Percentiles rank a stretch among this genome's conserved stretches.
Evolutionary conservation across 192 early-diverging fungal genomes (phyloP).

Genomic region (Mortierella hygrophila): DNA sequence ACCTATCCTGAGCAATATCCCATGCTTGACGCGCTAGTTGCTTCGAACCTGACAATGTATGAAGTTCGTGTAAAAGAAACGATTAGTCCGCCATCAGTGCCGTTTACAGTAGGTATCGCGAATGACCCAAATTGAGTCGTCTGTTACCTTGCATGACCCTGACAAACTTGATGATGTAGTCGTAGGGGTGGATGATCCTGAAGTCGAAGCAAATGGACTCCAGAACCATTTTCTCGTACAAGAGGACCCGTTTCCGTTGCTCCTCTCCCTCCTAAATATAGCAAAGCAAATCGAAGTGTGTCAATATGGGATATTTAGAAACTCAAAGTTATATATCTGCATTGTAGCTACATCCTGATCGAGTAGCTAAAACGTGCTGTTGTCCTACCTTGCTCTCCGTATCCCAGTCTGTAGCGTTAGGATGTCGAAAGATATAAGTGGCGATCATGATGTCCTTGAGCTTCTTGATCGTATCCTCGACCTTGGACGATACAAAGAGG

Average conservation of each 20-base stretch:
- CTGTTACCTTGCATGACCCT: constrained; percentile 70
- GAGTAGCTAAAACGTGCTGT: background rate
- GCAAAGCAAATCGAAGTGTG: background rate
- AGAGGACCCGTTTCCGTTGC: constrained; percentile 71
- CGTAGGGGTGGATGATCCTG: constrained; percentile 78
- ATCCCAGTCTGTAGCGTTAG: constrained; percentile 66
- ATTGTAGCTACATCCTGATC: background rate
- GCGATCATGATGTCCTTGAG: constrained; percentile 82
- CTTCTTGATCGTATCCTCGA: constrained; percentile 90
- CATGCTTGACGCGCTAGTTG: constrained; percentile 64
- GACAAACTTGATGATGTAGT: constrained; percentile 79
- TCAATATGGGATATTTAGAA: too few relatives aligned
- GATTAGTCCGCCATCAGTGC: background rate
- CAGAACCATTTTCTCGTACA: constrained; percentile 78
- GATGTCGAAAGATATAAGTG: constrained; percentile 65
- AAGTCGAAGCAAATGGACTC: constrained; percentile 89
- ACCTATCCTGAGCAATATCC: constrained; percentile 63
- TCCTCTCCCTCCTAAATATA: constrained; percentile 71
- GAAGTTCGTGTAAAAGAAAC: background rate
- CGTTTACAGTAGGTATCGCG: background rate
- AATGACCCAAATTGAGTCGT: background rate
- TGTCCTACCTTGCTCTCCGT: constrained; percentile 62
- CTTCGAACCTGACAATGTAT: constrained; percentile 50
- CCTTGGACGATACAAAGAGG: constrained; percentile 86
- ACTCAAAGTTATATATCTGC: background rate